Evolutionary conservation across 495 filamentous ascomycete species (phyloP).

Genomic region (Aspergillus olivimuriae): DNA sequence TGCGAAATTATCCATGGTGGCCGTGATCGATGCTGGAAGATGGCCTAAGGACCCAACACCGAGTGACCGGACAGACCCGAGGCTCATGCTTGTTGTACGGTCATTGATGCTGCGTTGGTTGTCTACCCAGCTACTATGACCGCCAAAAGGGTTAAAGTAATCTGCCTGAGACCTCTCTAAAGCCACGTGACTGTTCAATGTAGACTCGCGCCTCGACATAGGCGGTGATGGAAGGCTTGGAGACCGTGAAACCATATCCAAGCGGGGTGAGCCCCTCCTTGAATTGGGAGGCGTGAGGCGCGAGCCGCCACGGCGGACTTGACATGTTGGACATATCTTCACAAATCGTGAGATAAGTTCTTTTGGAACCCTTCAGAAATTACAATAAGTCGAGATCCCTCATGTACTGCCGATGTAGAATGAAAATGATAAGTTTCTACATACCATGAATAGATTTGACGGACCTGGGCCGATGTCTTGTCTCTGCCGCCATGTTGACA

Average conservation of each 20-base stretch:
- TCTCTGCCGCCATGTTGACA: constrained; percentile 56
- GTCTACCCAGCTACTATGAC: constrained; percentile 24
- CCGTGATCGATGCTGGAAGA: constrained; percentile 23
- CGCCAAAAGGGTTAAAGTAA: constrained; percentile 25
- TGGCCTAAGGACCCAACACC: constrained; percentile 16
- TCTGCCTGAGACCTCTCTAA: constrained; percentile 29
- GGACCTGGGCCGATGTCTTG: constrained; percentile 53
- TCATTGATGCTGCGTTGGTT: constrained; percentile 20
- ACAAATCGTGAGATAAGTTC: constrained; percentile 54
- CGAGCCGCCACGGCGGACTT: constrained; percentile 40
- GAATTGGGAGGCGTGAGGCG: constrained; percentile 42
- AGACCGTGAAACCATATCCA: constrained; percentile 31
- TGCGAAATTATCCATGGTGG: constrained; percentile 27
- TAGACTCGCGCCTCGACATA: constrained; percentile 31
- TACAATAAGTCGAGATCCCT: too few species aligned
- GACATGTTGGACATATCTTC: constrained; percentile 49
- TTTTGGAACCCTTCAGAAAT: constrained; percentile 45
- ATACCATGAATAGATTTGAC: constrained; percentile 53
- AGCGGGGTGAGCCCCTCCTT: constrained; percentile 34
- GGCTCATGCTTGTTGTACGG: constrained; percentile 12
- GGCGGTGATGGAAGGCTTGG: constrained; percentile 38
- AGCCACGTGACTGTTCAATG: constrained; percentile 18
- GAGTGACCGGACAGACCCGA: constrained; percentile 20
- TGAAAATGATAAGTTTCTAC: too few species aligned
- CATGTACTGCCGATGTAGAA: too few species aligned